Evolutionary conservation across 2,329 filamentous ascomycete genomes (phyloP), one percentile per base, ranked within the genome.

Genomic region (Xylaria sp.): DNA sequence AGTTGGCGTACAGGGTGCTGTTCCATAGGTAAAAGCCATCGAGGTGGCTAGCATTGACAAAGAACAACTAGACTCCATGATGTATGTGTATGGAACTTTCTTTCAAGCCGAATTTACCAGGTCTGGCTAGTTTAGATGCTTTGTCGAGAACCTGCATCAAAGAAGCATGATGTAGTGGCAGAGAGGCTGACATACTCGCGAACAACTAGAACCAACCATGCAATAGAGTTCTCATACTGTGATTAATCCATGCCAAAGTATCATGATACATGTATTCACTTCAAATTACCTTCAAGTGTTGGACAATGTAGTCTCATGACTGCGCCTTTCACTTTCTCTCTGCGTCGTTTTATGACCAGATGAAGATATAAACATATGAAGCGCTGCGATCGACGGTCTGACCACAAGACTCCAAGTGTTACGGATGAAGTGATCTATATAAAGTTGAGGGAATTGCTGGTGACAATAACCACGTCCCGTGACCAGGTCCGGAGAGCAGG

Each of bases 81-180:
- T 20, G 33, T 59, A 48, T 20, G 33, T 59, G 28, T 31, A 49
- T 20, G n/a, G 7, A 5, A 6, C 13, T 63, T 48, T 59, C 63
- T 69, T 71, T 67, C 26, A 59, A 28, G n/a, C 44, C 20, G 4
- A 17, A 40, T 40, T 48, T 33, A 56, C 9, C 20, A 49, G 57
- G 20, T 57, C n/a, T n/a, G 10, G 10, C 20, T n/a, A 36, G 10
- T 13, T 6, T 15, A 26, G 10, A 31, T 46, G 15, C 65, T 71
- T 70, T 71, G 61, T 71, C n/a, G 3, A 26, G n/a, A 44, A 5
- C 20, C 17, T n/a, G 23, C 31, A 54, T 68, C 65, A 68, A 68
- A 71, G 61, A 59, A 67, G 38, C 23, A 54, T 7, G 56, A 13
- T n/a, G 36, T 33, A 54, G 51, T 15, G 3, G 10, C 38, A 10